A percentile compares a stretch with the other conserved stretches of the same genome.
Evolutionary conservation across 305 asterid species (phyloP).

Genomic region (Stenogyne calaminthoides): DNA sequence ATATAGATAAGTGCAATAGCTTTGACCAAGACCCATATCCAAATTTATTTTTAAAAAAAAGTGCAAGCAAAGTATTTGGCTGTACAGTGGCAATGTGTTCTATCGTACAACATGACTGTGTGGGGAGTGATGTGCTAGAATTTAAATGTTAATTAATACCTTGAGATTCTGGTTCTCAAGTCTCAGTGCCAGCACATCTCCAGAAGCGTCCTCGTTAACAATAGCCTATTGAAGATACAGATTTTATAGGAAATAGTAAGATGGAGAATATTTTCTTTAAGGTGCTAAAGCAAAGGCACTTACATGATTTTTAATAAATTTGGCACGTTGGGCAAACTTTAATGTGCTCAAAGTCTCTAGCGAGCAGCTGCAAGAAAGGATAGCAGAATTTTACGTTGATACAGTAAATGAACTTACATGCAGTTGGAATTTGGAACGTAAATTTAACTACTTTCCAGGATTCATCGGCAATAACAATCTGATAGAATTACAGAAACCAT

Average conservation of each 20-base stretch:
- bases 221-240: conserved; percentile 59
- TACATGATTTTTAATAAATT: conserved; percentile 94
- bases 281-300: conserved; percentile 28
- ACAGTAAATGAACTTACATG: not conserved
- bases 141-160: conserved; percentile 42
- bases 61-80: not conserved
- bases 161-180: conserved; percentile 87
- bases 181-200: conserved; percentile 92
- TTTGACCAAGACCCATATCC: conserved; percentile 4
- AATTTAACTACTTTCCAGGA: conserved; percentile 3
- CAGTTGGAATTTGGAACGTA: not conserved
- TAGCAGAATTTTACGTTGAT: conserved; percentile 25
- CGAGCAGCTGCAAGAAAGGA: conserved; percentile 70
- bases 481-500: not conserved
- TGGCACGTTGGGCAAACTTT: conserved; percentile 99
- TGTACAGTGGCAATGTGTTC: not conserved
- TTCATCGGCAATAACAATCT: conserved; percentile 3
- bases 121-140: too few relatives aligned
- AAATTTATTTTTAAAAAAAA: not conserved
- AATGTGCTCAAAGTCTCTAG: conserved; percentile 94
- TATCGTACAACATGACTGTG: not conserved
- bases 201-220: conserved; percentile 95
- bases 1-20: conserved; percentile 10
- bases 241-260: not conserved
- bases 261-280: not conserved